Conservation (phyloP, 2,329 filamentous ascomycete genomes). For the Aspergillus caelatus region DNA sequence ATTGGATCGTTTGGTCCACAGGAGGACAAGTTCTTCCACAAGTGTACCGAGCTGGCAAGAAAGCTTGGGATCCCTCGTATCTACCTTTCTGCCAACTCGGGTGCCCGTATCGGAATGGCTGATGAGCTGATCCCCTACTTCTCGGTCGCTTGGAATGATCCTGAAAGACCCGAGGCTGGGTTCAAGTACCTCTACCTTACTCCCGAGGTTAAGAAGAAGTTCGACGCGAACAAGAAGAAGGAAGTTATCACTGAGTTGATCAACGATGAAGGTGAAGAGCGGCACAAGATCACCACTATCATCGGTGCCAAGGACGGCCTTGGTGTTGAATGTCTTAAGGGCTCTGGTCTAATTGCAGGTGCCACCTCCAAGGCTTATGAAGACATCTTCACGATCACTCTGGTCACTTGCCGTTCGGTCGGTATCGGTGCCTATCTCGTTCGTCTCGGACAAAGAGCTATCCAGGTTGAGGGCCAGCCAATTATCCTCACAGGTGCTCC, state of each 20-base stretch:
- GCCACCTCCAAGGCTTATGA: constrained; percentile 96
- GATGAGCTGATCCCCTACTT: constrained; percentile 97
- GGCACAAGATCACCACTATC: constrained; percentile 92
- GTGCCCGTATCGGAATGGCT: constrained; percentile 93
- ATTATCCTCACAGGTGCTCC: constrained; percentile 98
- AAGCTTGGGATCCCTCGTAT: constrained; percentile 95
- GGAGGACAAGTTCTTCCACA: constrained; percentile 98
- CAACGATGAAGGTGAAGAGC: constrained; percentile 81
- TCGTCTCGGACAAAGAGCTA: constrained; percentile 94
- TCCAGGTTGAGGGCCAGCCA: constrained; percentile 97
- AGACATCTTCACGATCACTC: constrained; percentile 96
- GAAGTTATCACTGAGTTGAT: constrained; percentile 88
- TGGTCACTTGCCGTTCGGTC: constrained; percentile 97
- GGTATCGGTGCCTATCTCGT: constrained; percentile 99
- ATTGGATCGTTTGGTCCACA: constrained; percentile 96
- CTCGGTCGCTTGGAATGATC: constrained; percentile 94
- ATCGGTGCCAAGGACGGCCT: constrained; percentile 93
- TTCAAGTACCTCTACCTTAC: constrained; percentile 98
- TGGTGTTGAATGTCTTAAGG: constrained; percentile 95
- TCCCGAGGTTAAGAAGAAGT: constrained; percentile 80
- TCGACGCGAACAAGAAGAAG: constrained; percentile 74
- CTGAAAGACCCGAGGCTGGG: constrained; percentile 75
- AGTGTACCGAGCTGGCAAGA: constrained; percentile 94
- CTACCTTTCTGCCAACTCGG: constrained; percentile 98
- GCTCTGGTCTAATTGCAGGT: constrained; percentile 96